Conservation (phyloP, 768 basidiomycete genomes). For the Mycena latifolia region DNA sequence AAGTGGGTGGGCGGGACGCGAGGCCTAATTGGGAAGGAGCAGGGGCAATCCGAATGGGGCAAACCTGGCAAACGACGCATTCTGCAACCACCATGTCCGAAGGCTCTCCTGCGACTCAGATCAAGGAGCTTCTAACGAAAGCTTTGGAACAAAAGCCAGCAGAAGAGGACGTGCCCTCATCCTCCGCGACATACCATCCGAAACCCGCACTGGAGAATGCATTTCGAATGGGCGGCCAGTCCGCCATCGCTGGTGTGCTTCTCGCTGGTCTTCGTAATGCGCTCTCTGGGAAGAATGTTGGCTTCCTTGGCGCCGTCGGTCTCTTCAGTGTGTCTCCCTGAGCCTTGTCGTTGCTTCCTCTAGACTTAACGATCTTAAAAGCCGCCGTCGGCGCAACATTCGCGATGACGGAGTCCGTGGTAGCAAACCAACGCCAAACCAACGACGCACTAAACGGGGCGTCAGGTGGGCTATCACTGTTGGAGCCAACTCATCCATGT, state of each 20-base stretch:
- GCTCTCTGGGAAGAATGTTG: conserved; percentile 83
- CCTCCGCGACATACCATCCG: conserved; percentile 6
- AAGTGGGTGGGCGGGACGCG: too few species aligned
- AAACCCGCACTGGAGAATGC: conserved; percentile 23
- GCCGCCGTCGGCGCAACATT: conserved; percentile 93
- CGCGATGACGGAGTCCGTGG: conserved; percentile 82
- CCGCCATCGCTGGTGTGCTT: conserved; percentile 42
- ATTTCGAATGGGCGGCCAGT: conserved; percentile 27
- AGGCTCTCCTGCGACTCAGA: conserved; percentile 8
- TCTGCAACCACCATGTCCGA: conserved; percentile 10
- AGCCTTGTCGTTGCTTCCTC: conserved; percentile 3
- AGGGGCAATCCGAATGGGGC: neutral
- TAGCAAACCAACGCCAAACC: conserved; percentile 84
- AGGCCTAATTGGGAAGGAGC: too few species aligned
- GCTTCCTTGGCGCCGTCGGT: conserved; percentile 91
- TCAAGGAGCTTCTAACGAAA: conserved; percentile 9
- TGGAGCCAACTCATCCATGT: neutral
- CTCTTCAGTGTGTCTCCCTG: conserved; percentile 81
- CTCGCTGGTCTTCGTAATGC: conserved; percentile 87
- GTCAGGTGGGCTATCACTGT: conserved; percentile 51
- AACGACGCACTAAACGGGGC: conserved; percentile 88
- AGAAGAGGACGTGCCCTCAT: neutral
- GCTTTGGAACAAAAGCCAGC: neutral
- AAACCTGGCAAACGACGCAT: neutral
- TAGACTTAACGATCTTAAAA: conserved; percentile 47